Evolutionary conservation across 106 monocot species (phyloP).

Genomic region (Amphibolis antarctica): DNA sequence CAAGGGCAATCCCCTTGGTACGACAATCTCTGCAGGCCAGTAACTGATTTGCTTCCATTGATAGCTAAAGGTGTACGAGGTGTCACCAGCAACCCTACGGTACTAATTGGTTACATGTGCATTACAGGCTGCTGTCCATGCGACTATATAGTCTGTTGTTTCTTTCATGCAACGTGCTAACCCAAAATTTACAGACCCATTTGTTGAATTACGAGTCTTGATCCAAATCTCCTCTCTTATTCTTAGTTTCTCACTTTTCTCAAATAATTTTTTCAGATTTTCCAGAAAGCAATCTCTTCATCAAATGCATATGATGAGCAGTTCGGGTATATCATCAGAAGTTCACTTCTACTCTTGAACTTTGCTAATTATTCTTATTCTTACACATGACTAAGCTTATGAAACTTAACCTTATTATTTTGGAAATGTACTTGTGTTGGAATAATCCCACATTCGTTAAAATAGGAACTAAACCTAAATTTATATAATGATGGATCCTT

Average conservation of each 20-base stretch:
- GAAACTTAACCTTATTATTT: too few species aligned
- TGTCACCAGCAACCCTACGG: conserved; percentile 96
- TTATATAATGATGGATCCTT: too few species aligned
- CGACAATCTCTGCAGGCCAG: conserved; percentile 92
- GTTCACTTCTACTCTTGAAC: background rate
- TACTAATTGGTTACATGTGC: conserved; percentile 10
- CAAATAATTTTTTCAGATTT: conserved; percentile 44
- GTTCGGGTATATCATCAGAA: conserved; percentile 40
- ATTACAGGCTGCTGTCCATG: too few species aligned
- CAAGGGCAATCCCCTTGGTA: conserved; percentile 98
- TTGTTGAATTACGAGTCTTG: too few species aligned
- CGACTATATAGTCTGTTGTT: background rate
- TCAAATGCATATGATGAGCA: conserved; percentile 93
- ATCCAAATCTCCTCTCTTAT: too few species aligned
- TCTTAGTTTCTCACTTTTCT: too few species aligned
- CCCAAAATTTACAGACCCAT: too few species aligned
- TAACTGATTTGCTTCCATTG: conserved; percentile 69
- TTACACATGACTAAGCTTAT: too few species aligned
- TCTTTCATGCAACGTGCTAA: background rate
- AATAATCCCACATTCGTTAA: too few species aligned
- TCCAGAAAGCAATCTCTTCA: conserved; percentile 92
- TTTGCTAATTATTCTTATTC: too few species aligned
- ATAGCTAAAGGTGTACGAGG: conserved; percentile 82
- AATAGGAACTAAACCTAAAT: too few species aligned
- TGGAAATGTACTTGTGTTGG: too few species aligned